Evolutionary conservation across 495 filamentous ascomycete species (phyloP), one percentile per base, ranked within the genome.

Genomic region (Penicillium argentinense): DNA sequence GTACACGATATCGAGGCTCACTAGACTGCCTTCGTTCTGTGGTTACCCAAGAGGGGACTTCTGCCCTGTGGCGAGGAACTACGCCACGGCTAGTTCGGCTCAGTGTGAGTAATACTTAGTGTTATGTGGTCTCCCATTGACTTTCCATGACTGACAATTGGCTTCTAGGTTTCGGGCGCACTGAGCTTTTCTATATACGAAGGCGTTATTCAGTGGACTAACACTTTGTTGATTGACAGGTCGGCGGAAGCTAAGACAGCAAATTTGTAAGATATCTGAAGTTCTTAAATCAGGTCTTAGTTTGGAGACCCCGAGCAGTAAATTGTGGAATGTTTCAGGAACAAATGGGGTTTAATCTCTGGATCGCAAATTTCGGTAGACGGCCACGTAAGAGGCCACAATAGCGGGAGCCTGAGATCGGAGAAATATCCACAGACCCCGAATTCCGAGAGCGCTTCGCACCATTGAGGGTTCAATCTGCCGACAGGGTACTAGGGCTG

Each of bases 31-130:
- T 59, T 44, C 34, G 45, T 9, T 42, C 34, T 9, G 41, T 59
- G 11, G 42, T 59, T 11, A 23, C 27, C 1, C 37, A 30, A 7
- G 56, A 59, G 30, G 48, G 56, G 3, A 33, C 53, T 37, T 39
- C 45, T 22, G 48, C 49, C 4, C 27, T 59, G 19, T 59, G 56
- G 51, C 36, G 51, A 33, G 51, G 56, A 18, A 54, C 51, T 2
- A 59, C 56, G 11, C 56, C 56, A 18, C 43, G 54, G 6, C 18
- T 57, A 19, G 40, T 48, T 39, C 24, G 49, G 14, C 27, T 53
- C 27, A 57, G 54, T 47, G 54, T 57, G n/a, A n/a, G n/a, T n/a
- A n/a, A n/a, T n/a, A n/a, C n/a, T n/a, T n/a, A n/a, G n/a, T n/a
- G n/a, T n/a, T n/a, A 42, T 33, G 54, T 53, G 9, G 6, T 5